Percentiles rank a stretch among this genome's conserved stretches.
Evolutionary conservation across 2,329 filamentous ascomycete genomes (phyloP).

Genomic region (Trichoderma koningii): DNA sequence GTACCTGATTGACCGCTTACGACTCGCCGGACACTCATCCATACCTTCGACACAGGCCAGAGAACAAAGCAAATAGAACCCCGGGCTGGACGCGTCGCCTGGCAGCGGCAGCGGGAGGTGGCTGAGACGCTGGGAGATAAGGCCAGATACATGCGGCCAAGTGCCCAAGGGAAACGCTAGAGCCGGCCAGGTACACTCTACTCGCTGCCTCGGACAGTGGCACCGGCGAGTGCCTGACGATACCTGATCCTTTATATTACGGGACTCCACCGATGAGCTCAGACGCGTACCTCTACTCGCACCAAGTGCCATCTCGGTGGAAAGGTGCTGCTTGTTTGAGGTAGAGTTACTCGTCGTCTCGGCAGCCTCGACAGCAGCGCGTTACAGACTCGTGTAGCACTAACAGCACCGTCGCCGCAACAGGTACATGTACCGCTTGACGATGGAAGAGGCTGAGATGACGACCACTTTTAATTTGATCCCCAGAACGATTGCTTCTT

Average conservation of each 20-base stretch:
- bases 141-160: constrained; percentile 7
- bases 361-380: background rate
- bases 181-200: constrained; percentile 19
- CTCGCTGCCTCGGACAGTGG: background rate
- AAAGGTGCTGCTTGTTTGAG: accelerated
- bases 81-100: constrained; percentile 18
- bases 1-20: constrained; percentile 17
- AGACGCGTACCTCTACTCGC: constrained; percentile 8
- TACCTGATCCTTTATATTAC: constrained; percentile 25
- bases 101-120: constrained; percentile 23
- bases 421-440: background rate
- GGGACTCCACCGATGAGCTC: constrained; percentile 9
- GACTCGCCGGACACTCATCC: background rate
- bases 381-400: constrained; percentile 2
- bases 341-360: constrained; percentile 6
- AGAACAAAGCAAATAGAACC: background rate
- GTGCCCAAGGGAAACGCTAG: background rate
- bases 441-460: constrained; percentile 21
- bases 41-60: background rate
- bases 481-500: constrained; percentile 6
- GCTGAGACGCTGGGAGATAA: constrained; percentile 26
- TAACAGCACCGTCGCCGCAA: background rate
- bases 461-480: constrained; percentile 25
- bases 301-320: accelerated
- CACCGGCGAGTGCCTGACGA: background rate